These are phyloP conservation scores for Suillus sp. DNA, from an alignment of 768 basidiomycete species.

Conservation along the genomic window DNA sequence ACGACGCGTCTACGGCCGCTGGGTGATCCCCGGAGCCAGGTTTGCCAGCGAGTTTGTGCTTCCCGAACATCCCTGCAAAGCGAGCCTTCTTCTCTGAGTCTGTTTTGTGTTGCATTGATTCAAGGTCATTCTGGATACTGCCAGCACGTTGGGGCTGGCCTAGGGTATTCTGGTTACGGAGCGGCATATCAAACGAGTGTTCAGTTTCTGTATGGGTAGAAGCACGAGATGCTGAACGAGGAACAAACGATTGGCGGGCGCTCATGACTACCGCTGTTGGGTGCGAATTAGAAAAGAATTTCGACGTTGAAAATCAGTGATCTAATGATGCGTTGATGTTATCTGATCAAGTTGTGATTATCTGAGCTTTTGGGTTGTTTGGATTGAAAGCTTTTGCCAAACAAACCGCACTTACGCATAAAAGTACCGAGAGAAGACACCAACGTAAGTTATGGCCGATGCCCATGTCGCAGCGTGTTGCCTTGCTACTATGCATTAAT, in stretches of 20 bases:
- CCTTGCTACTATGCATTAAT: slow-evolving; percentile 1
- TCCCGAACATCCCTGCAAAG: not conserved
- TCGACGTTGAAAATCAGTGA: not conserved
- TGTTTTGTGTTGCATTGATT: not conserved
- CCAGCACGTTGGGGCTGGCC: not conserved
- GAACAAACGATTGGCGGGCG: slow-evolving; percentile 8
- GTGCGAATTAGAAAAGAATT: not conserved
- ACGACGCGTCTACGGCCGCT: not conserved
- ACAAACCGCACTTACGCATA: not conserved
- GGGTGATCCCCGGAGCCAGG: not conserved
- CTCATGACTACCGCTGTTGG: not conserved
- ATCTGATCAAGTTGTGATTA: not conserved
- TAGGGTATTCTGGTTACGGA: slow-evolving; percentile 1
- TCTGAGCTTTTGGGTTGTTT: not conserved
- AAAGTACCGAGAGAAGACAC: not conserved
- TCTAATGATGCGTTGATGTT: not conserved
- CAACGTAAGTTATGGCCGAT: not conserved
- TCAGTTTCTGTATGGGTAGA: slow-evolving; percentile 1
- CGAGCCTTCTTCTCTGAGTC: slow-evolving; percentile 3
- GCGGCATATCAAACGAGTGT: slow-evolving; percentile 4
- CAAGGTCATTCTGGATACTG: not conserved
- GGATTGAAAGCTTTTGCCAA: slow-evolving; percentile 11
- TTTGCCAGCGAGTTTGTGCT: slow-evolving; percentile 2
- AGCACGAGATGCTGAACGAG: slow-evolving; percentile 9
- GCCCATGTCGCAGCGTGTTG: not conserved